Evolutionary conservation across 1,284 basidiomycete species (phyloP).

Genomic region (Papiliotrema laurentii): DNA sequence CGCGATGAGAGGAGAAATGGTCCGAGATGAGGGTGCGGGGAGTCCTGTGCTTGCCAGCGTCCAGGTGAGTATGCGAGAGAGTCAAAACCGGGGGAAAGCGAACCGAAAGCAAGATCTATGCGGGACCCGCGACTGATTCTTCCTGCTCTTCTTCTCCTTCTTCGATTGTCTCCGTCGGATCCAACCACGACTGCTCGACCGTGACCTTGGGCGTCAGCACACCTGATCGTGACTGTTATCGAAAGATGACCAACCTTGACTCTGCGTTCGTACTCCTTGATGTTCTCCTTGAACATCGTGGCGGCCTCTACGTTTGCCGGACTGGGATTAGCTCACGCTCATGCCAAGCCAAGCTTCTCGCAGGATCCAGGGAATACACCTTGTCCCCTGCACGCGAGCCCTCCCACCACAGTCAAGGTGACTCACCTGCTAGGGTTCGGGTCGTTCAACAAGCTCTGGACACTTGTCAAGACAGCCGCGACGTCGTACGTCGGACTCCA

Average conservation of each 20-base stretch:
- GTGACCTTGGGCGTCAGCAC: conserved; percentile 17
- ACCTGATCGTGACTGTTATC: no score
- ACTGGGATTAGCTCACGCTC: conserved; percentile 49
- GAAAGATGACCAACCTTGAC: conserved; percentile 67
- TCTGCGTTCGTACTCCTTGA: conserved; percentile 93
- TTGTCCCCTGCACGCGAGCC: no score
- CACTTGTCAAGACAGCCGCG: conserved; percentile 91
- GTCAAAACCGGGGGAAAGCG: not conserved
- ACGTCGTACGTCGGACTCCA: conserved; percentile 99
- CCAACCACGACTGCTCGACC: conserved; percentile 39
- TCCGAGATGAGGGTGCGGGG: no score
- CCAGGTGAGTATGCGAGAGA: no score
- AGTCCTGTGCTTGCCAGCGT: no score
- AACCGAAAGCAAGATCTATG: not conserved
- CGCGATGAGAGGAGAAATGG: no score
- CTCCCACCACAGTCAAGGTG: no score
- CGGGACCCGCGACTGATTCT: not conserved
- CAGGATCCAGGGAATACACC: no score
- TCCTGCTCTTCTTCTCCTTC: conserved; percentile 11
- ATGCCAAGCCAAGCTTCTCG: no score
- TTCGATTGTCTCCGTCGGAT: conserved; percentile 28
- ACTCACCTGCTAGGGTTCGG: conserved; percentile 82
- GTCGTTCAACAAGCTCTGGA: conserved; percentile 92
- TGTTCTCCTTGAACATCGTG: conserved; percentile 91
- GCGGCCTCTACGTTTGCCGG: conserved; percentile 98